A percentile compares a stretch with the other conserved stretches of the same genome.
phyloP scores from a whole-genome alignment of 306 rosid species.

The Vicia sativa region DNA sequence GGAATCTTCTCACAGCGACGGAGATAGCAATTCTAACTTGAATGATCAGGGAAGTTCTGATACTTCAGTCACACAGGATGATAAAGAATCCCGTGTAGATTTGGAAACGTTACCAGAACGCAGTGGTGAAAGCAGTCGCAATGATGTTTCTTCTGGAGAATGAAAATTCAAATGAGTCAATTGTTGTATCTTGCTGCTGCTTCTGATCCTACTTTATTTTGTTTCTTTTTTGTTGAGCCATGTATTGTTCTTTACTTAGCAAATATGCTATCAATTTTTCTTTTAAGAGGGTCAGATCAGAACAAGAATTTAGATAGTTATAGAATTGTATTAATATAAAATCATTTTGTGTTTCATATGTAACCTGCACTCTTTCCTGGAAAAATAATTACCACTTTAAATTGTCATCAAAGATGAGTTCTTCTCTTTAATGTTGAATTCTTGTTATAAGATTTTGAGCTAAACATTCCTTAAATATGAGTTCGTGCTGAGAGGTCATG shows the following conservation, averaged over 20 bases:
- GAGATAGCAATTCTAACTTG: constrained; percentile 33
- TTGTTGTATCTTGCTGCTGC: constrained; percentile 30
- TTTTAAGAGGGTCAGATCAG: constrained; percentile 25
- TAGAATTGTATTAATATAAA: constrained; percentile 37
- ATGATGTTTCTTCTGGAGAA: constrained; percentile 55
- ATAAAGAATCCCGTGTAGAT: constrained; percentile 56
- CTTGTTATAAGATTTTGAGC: not conserved
- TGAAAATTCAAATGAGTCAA: constrained; percentile 39
- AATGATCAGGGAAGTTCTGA: constrained; percentile 50
- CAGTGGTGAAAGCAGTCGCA: constrained; percentile 49
- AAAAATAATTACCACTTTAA: constrained; percentile 18
- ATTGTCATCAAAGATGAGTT: constrained; percentile 13
- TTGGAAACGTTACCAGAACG: constrained; percentile 70
- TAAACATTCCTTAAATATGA: not conserved
- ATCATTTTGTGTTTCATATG: constrained; percentile 33
- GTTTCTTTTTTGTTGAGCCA: constrained; percentile 31
- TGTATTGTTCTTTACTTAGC: constrained; percentile 25
- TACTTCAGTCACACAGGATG: constrained; percentile 58
- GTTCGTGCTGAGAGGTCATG: no score
- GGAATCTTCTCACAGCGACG: constrained; percentile 38
- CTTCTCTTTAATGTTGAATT: constrained; percentile 18
- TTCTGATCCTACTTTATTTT: constrained; percentile 32
- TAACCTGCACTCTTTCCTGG: constrained; percentile 16
- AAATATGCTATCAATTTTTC: constrained; percentile 34
- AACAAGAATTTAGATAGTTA: constrained; percentile 30